Evolutionary conservation across 1,284 basidiomycete genomes (phyloP), one percentile per base, ranked within the genome.

Genomic region (Paramarasmius palmivorus): DNA sequence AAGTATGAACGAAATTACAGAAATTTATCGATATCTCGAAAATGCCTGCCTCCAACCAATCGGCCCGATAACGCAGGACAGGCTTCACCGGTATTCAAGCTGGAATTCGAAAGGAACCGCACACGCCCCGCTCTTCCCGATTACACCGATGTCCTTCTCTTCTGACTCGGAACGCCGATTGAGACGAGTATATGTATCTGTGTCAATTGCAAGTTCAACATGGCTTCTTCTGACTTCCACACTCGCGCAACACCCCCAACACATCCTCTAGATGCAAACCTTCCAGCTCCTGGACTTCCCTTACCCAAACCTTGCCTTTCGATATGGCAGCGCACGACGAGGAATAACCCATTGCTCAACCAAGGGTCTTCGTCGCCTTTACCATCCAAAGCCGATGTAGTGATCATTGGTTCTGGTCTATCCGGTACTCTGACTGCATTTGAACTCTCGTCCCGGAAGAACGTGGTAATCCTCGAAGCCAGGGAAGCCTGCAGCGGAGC

Each of bases 381-480:
- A 5, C 57, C 57, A 8, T 22, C 46, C 14, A 49, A 38, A n/a
- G 57, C 57, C 35, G 59, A 60, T 29, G 54, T 37, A 36, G 49
- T 60, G 12, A 53, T 60, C n/a, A 60, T 60, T 22, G 59, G 59
- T 35, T 58, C 57, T 14, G 59, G 59, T 17, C 25, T 60, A 10
- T 49, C 59, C 22, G 59, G 59, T 17, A 51, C 54, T 14, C 37
- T 60, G 17, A 56, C 59, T 10, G 59, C 57, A 8, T 58, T 50
- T 44, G 57, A 58, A 40, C 53, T 61, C 19, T 51, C 57, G 3
- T 51, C 54, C 59, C 59, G 15, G 53, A 59, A 37, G 55, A 50
- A 44, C 17, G 48, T 61, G 20, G 51, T 61, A 32, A 54, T 61
- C 38, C 54, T 61, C 8, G 59, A 61, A 36, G 59, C 59, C 5